Evolutionary conservation across 176 grass and related monocot species (phyloP).

Genomic region (Aechmea fasciata): DNA sequence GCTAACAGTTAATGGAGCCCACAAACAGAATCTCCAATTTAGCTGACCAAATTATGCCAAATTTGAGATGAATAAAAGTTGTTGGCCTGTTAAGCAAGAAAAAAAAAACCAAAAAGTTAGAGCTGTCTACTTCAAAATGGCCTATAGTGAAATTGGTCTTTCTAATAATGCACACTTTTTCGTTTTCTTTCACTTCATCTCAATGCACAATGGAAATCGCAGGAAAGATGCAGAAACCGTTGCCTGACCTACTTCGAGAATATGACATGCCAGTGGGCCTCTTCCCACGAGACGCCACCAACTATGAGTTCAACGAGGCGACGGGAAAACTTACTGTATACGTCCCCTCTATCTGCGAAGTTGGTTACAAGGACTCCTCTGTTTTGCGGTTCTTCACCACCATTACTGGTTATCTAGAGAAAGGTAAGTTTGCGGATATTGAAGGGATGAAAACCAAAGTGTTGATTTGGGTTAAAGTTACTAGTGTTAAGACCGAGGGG

Average conservation of each 20-base stretch:
- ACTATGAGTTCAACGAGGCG: slow-evolving; percentile 90
- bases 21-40: no score
- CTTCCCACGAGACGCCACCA: slow-evolving; percentile 78
- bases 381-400: slow-evolving; percentile 75
- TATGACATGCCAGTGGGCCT: slow-evolving; percentile 75
- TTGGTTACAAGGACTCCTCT: slow-evolving; percentile 90
- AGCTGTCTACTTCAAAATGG: no score
- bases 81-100: no score
- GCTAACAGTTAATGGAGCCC: no score
- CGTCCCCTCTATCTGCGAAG: slow-evolving; percentile 65
- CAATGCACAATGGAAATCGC: background rate
- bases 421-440: slow-evolving; percentile 70
- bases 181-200: no score
- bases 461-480: slow-evolving; percentile 84
- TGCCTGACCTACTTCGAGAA: slow-evolving; percentile 71
- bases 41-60: no score
- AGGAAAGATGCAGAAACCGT: slow-evolving; percentile 94
- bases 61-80: no score
- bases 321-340: slow-evolving; percentile 71
- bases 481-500: slow-evolving; percentile 48
- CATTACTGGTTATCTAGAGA: slow-evolving; percentile 80
- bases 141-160: no score
- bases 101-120: no score
- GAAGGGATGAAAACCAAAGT: slow-evolving; percentile 90
- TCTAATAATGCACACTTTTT: no score